Percentiles rank a stretch among this genome's conserved stretches.
Conservation (phyloP, 108 stramenopile genomes). For the Cyclotella cryptica region DNA sequence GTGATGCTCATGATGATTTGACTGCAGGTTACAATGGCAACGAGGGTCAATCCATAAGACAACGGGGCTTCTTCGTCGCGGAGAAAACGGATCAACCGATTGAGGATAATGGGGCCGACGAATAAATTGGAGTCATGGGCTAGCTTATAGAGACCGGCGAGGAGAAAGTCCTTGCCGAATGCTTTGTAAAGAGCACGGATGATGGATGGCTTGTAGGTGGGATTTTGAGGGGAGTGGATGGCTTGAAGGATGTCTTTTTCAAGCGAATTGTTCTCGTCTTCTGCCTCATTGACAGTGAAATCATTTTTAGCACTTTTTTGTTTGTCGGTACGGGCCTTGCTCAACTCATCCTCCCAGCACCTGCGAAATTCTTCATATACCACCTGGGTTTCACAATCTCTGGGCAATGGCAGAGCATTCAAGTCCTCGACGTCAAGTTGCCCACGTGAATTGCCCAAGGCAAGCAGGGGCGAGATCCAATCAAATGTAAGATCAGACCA, state of each 20-base stretch:
- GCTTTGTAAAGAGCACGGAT: constrained; percentile 60
- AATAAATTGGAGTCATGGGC: constrained; percentile 87
- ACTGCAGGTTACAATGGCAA: constrained; percentile 64
- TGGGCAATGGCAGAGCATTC: constrained; percentile 63
- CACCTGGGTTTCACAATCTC: constrained; percentile 57
- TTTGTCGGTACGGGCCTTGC: constrained; percentile 3
- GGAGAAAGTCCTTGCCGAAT: constrained; percentile 78
- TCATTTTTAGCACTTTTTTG: neutral
- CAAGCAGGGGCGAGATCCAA: constrained; percentile 79
- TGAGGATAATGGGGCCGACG: constrained; percentile 89
- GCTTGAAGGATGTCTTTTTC: constrained; percentile 10
- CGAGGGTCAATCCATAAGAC: constrained; percentile 61
- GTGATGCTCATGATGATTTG: constrained; percentile 83
- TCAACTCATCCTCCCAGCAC: constrained; percentile 67
- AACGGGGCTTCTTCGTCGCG: constrained; percentile 63
- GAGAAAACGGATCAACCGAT: constrained; percentile 77
- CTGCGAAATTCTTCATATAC: constrained; percentile 53
- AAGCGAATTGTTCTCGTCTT: neutral
- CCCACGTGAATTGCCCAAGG: constrained; percentile 65
- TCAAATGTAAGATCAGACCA: constrained; percentile 73
- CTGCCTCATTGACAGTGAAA: constrained; percentile 8
- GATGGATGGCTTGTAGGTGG: constrained; percentile 52
- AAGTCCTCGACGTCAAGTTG: constrained; percentile 79
- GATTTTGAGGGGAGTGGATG: constrained; percentile 8
- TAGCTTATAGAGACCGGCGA: constrained; percentile 79